Evolutionary conservation across 257 asterid genomes (phyloP).

Genomic region (Solanum piurae): DNA sequence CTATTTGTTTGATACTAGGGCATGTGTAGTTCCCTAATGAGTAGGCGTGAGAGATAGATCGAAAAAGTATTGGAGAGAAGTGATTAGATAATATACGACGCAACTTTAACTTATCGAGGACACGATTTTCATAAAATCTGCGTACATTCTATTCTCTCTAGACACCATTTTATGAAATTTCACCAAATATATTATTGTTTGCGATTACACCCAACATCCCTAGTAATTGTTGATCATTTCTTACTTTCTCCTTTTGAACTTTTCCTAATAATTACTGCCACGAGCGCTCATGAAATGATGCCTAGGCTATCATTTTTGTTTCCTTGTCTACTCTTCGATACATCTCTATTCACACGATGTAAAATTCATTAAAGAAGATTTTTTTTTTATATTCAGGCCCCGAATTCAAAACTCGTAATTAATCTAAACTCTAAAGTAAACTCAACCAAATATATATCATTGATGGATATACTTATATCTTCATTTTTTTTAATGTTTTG

Average conservation of each 20-base stretch:
- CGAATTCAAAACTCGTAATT: not conserved
- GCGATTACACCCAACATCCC: not conserved
- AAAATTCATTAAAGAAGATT: no score
- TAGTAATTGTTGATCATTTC: not conserved
- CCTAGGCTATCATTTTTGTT: not conserved
- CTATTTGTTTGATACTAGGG: not conserved
- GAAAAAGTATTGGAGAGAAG: accelerated
- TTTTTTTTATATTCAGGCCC: not conserved
- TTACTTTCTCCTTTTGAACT: not conserved
- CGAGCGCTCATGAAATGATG: not conserved
- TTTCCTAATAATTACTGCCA: not conserved
- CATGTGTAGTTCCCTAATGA: not conserved
- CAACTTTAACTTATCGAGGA: no score
- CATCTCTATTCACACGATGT: not conserved
- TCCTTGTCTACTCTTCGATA: not conserved
- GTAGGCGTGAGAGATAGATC: not conserved
- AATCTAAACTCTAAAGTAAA: not conserved
- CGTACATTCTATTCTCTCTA: no score
- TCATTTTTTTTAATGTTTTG: not conserved
- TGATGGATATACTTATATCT: not conserved
- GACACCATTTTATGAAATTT: no score
- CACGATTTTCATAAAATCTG: accelerated
- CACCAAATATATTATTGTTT: no score
- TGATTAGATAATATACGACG: accelerated
- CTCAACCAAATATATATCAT: not conserved